phyloP scores from a whole-genome alignment of 2,329 filamentous ascomycete genomes.

The Rhytidhysteron rufulum region DNA sequence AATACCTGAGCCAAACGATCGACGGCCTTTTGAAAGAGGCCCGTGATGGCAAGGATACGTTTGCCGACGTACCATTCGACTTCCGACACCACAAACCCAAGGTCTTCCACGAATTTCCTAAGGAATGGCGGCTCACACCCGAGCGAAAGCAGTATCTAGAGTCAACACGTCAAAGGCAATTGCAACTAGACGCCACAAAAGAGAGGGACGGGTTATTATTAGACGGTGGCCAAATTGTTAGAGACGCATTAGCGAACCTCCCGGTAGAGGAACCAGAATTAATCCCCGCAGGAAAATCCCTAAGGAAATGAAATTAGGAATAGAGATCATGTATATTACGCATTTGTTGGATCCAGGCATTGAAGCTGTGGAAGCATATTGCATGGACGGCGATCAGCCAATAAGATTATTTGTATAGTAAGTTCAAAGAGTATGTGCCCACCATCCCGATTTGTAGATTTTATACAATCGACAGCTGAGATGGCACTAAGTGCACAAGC shows the following conservation, averaged over 20 bases:
- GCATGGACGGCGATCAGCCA: no score
- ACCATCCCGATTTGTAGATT: no score
- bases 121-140: constrained; percentile 75
- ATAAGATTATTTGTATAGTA: no score
- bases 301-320: no score
- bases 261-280: no score
- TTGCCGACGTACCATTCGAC: constrained; percentile 86
- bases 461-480: no score
- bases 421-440: no score
- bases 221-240: constrained; percentile 44
- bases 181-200: constrained; percentile 54
- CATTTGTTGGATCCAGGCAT: no score
- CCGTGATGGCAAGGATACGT: constrained; percentile 71
- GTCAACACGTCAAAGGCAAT: constrained; percentile 51
- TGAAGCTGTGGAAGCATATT: no score
- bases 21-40: constrained; percentile 70
- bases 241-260: constrained; percentile 25
- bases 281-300: no score
- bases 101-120: constrained; percentile 67
- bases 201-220: constrained; percentile 55
- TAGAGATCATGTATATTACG: no score
- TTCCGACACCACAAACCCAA: constrained; percentile 76
- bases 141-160: constrained; percentile 64
- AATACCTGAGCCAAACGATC: constrained; percentile 80
- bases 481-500: no score